These are phyloP conservation scores for Sclerotinia sclerotiorum DNA, from an alignment of 2,329 filamentous ascomycete genomes.

Conservation along the genomic window DNA sequence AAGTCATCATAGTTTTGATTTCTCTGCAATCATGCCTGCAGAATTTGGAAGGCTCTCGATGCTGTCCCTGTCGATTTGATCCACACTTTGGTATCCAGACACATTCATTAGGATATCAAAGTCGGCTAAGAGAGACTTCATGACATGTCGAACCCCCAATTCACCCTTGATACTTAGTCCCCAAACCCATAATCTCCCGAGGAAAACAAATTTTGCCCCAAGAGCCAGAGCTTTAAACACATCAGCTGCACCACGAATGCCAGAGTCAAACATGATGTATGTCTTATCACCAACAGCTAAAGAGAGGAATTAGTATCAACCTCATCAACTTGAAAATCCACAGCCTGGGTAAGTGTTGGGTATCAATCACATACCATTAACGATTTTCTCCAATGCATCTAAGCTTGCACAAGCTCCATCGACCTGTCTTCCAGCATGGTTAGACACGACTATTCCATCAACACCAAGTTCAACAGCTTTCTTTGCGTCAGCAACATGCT, in stretches of 20 bases:
- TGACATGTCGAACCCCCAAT: constrained; percentile 59
- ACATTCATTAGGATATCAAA: constrained; percentile 63
- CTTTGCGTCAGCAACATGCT: constrained; percentile 57
- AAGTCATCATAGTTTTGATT: constrained; percentile 32
- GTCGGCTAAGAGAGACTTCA: constrained; percentile 61
- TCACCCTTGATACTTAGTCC: constrained; percentile 60
- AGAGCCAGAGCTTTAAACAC: constrained; percentile 66
- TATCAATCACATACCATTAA: constrained; percentile 43
- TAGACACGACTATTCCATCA: constrained; percentile 62
- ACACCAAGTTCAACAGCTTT: constrained; percentile 57
- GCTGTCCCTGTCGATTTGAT: constrained; percentile 49
- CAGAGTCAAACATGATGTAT: constrained; percentile 65
- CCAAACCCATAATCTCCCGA: constrained; percentile 63
- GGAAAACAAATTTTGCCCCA: constrained; percentile 61
- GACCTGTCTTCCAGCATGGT: constrained; percentile 59
- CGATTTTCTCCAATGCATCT: constrained; percentile 60
- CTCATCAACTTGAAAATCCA: neutral
- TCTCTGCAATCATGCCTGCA: constrained; percentile 44
- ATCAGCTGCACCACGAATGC: constrained; percentile 62
- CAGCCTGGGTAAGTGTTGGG: too few species aligned
- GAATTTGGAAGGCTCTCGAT: constrained; percentile 47
- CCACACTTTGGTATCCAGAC: constrained; percentile 53
- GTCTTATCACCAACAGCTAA: constrained; percentile 53
- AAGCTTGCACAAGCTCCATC: constrained; percentile 60
- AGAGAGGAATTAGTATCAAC: neutral